These are phyloP conservation scores for Mycena polygramma DNA, from an alignment of 768 basidiomycete species.

Conservation along the genomic window DNA sequence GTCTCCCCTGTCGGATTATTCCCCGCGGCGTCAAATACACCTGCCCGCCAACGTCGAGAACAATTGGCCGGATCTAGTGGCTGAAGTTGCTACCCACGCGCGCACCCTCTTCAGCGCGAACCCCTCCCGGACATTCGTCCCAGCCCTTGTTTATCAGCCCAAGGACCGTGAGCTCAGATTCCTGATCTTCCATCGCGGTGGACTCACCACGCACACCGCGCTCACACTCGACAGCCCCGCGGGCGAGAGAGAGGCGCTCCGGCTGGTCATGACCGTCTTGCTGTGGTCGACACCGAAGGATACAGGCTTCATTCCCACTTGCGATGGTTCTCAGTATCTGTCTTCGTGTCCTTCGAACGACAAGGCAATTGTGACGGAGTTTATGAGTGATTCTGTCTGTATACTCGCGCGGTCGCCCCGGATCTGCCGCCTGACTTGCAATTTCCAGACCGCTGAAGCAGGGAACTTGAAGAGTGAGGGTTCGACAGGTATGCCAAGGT, in stretches of 20 bases:
- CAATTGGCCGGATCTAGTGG: slow-evolving; percentile 24
- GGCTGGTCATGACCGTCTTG: slow-evolving; percentile 26
- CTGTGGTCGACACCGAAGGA: slow-evolving; percentile 23
- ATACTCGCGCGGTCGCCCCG: too few species aligned
- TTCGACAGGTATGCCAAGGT: too few species aligned
- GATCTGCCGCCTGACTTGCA: too few species aligned
- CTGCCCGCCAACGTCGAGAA: slow-evolving; percentile 37
- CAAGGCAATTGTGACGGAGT: too few species aligned
- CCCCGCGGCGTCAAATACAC: background rate
- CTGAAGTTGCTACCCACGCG: slow-evolving; percentile 33
- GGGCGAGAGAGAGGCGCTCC: slow-evolving; percentile 7
- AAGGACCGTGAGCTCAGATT: slow-evolving; percentile 13
- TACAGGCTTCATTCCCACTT: too few species aligned
- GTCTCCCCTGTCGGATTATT: background rate
- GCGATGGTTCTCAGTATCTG: too few species aligned
- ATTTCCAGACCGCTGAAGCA: too few species aligned
- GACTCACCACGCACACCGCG: slow-evolving; percentile 25
- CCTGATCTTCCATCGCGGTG: slow-evolving; percentile 35
- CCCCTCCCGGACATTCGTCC: slow-evolving; percentile 24
- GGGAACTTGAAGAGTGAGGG: too few species aligned
- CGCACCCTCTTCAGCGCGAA: slow-evolving; percentile 26
- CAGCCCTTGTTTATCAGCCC: slow-evolving; percentile 31
- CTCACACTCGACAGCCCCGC: background rate
- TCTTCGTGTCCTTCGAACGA: too few species aligned
- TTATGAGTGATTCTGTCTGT: too few species aligned